Percentiles rank a stretch among this genome's conserved stretches.
Conservation (phyloP, 805 yeast species). For the Blastobotrys terrestris region DNA sequence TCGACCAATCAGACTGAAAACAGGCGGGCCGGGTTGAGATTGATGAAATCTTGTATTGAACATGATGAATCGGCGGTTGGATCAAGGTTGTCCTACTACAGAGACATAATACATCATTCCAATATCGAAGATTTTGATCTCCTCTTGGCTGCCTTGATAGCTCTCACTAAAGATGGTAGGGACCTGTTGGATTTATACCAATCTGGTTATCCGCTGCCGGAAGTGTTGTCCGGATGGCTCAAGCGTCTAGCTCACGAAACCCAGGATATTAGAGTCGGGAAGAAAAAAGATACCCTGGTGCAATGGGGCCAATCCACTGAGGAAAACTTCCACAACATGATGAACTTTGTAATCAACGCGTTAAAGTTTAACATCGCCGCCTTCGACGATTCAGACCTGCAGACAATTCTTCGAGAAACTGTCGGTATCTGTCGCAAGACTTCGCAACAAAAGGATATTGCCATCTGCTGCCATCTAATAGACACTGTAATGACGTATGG, state of each 20-base stretch:
- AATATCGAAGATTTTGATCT: slow-evolving; percentile 47
- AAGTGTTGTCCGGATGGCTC: slow-evolving; percentile 36
- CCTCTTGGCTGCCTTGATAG: slow-evolving; percentile 42
- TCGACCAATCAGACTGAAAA: slow-evolving; percentile 30
- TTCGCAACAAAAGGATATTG: slow-evolving; percentile 33
- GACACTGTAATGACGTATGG: slow-evolving; percentile 43
- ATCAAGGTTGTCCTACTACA: slow-evolving; percentile 50
- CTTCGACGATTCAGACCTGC: slow-evolving; percentile 37
- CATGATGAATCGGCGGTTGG: slow-evolving; percentile 46
- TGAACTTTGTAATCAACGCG: slow-evolving; percentile 39
- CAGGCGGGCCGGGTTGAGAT: slow-evolving; percentile 44
- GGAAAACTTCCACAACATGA: slow-evolving; percentile 26
- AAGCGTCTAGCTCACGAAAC: slow-evolving; percentile 26
- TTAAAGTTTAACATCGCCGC: slow-evolving; percentile 43
- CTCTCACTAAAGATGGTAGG: slow-evolving; percentile 47
- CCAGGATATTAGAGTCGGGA: slow-evolving; percentile 28
- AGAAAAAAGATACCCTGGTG: slow-evolving; percentile 21
- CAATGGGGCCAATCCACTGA: slow-evolving; percentile 28
- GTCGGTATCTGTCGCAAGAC: slow-evolving; percentile 38
- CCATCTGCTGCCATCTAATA: slow-evolving; percentile 37
- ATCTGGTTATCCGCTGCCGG: slow-evolving; percentile 38
- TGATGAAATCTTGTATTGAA: slow-evolving; percentile 51
- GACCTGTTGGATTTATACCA: slow-evolving; percentile 47
- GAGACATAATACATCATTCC: slow-evolving; percentile 47
- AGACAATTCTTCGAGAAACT: slow-evolving; percentile 31